Conservation (phyloP, 169 alveolate species). For the Plasmodium relictum region DNA sequence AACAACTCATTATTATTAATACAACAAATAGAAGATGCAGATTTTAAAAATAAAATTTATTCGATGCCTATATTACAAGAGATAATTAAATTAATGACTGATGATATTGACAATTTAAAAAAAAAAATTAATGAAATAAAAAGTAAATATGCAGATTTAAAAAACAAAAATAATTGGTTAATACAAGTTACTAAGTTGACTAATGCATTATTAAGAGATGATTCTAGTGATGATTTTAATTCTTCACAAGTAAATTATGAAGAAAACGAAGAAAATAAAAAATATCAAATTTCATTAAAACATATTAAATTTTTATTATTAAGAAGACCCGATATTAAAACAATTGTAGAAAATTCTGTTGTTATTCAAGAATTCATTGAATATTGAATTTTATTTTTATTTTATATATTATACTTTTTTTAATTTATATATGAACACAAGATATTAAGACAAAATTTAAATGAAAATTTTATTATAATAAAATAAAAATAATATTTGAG, state of each 20-base stretch:
- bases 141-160: slow-evolving; percentile 24
- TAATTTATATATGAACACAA: neutral
- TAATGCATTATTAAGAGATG: slow-evolving; percentile 29
- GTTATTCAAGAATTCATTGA: slow-evolving; percentile 57
- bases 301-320: slow-evolving; percentile 31
- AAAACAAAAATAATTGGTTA: slow-evolving; percentile 60
- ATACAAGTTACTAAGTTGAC: slow-evolving; percentile 53
- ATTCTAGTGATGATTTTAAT: slow-evolving; percentile 33
- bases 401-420: neutral
- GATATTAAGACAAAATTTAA: too few relatives aligned
- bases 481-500: too few relatives aligned
- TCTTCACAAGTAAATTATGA: neutral
- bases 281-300: slow-evolving; percentile 18
- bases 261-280: slow-evolving; percentile 11
- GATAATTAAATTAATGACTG: slow-evolving; percentile 44
- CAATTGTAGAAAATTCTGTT: slow-evolving; percentile 37
- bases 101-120: slow-evolving; percentile 45
- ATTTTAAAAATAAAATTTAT: neutral
- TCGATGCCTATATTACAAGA: slow-evolving; percentile 47
- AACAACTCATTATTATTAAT: slow-evolving; percentile 19
- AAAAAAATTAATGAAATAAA: slow-evolving; percentile 45
- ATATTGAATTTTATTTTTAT: neutral
- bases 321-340: slow-evolving; percentile 53
- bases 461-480: too few relatives aligned
- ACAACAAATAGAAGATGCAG: slow-evolving; percentile 33